Evolutionary conservation across 352 stramenopile genomes (phyloP).

Genomic region (Phytophthora meadii): DNA sequence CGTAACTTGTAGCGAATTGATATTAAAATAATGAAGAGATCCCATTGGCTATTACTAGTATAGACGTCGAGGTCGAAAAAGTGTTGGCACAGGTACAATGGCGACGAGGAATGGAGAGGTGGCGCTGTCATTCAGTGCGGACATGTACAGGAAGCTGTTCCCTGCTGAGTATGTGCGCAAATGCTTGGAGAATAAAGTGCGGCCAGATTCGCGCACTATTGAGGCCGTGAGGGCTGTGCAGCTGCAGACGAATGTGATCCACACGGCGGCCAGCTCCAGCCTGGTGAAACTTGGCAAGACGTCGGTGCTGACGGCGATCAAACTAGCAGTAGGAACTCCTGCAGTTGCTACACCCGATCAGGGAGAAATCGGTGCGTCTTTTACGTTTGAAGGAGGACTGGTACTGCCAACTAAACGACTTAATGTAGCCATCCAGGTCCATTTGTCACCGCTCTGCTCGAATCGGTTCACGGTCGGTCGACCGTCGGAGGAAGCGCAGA

Average conservation of each 20-base stretch:
- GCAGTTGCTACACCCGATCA: constrained; percentile 75
- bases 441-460: constrained; percentile 81
- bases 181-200: constrained; percentile 68
- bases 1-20: too few species aligned
- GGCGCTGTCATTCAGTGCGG: constrained; percentile 63
- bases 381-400: background rate
- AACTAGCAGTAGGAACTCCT: constrained; percentile 77
- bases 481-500: constrained; percentile 78
- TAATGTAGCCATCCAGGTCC: constrained; percentile 71
- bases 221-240: constrained; percentile 57
- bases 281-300: constrained; percentile 82
- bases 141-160: constrained; percentile 83
- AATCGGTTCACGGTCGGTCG: constrained; percentile 75
- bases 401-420: constrained; percentile 3
- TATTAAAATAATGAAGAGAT: too few species aligned
- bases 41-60: background rate
- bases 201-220: constrained; percentile 62
- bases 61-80: background rate
- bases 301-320: constrained; percentile 73
- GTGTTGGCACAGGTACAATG: constrained; percentile 12
- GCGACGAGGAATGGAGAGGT: constrained; percentile 24
- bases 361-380: constrained; percentile 66
- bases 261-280: constrained; percentile 70
- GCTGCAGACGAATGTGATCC: constrained; percentile 71
- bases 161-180: constrained; percentile 71